phyloP scores from a whole-genome alignment of 495 filamentous ascomycete genomes.

The Tirmania nivea region DNA sequence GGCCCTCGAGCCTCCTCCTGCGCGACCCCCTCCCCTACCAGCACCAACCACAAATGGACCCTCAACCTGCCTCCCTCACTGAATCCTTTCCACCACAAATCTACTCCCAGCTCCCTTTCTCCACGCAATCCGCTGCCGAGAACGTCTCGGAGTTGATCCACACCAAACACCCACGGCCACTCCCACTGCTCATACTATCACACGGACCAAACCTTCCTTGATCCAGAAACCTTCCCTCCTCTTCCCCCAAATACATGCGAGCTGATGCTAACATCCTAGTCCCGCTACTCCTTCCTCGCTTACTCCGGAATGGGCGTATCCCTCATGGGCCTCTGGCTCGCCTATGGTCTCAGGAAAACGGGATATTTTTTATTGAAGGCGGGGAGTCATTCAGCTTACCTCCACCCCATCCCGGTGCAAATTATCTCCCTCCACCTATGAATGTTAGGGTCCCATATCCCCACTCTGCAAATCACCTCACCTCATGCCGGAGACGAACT shows the following conservation, averaged over 20 bases:
- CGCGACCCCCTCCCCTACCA: too few relatives aligned
- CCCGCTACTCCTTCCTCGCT: too few relatives aligned
- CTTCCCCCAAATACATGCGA: slow-evolving; percentile 22
- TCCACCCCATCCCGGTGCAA: slow-evolving; percentile 33
- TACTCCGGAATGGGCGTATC: slow-evolving; percentile 39
- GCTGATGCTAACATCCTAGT: too few relatives aligned
- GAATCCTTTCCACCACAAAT: too few relatives aligned
- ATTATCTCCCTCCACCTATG: slow-evolving; percentile 38
- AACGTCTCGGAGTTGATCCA: too few relatives aligned
- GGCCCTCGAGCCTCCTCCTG: too few relatives aligned
- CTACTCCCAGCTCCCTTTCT: too few relatives aligned
- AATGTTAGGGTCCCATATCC: slow-evolving; percentile 50
- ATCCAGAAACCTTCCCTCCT: slow-evolving; percentile 27
- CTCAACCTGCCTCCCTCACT: too few relatives aligned
- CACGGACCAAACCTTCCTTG: slow-evolving; percentile 40
- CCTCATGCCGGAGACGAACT: slow-evolving; percentile 39
- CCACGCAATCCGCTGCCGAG: too few relatives aligned
- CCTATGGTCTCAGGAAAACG: slow-evolving; percentile 50
- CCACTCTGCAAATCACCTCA: slow-evolving; percentile 44
- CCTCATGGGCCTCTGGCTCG: slow-evolving; percentile 50
- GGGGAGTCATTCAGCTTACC: slow-evolving; percentile 44
- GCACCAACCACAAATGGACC: too few relatives aligned
- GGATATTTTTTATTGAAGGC: slow-evolving; percentile 58
- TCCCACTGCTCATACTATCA: too few relatives aligned
- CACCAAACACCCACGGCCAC: too few relatives aligned